Evolutionary conservation across 2,329 filamentous ascomycete species (phyloP).

Genomic region (Allantophomopsis cytisporea): DNA sequence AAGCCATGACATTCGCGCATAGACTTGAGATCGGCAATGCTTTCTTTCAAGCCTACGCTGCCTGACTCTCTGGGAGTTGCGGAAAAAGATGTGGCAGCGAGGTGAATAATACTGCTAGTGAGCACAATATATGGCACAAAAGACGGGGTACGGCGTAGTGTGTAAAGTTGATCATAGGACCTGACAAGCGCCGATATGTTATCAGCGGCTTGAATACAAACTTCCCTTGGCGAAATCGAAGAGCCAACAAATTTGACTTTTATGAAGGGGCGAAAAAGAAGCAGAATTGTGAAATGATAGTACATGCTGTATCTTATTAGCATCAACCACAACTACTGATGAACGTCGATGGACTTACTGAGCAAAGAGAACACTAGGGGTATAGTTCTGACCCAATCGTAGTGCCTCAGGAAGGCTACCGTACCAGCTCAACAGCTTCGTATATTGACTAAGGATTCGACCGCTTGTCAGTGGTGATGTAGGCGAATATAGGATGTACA

Average conservation of each 20-base stretch:
- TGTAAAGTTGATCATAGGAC: constrained; percentile 9
- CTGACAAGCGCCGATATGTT: constrained; percentile 14
- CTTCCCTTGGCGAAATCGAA: constrained; percentile 8
- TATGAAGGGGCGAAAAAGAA: constrained; percentile 53
- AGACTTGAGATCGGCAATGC: constrained; percentile 31
- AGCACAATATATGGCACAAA: constrained; percentile 11
- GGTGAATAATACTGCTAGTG: constrained; percentile 9
- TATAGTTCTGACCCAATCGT: constrained; percentile 50
- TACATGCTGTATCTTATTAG: constrained; percentile 36
- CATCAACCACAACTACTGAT: not conserved
- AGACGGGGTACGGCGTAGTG: constrained; percentile 7
- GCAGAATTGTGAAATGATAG: constrained; percentile 50
- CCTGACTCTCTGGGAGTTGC: not conserved
- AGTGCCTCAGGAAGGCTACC: constrained; percentile 48
- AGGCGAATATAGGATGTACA: constrained; percentile 29
- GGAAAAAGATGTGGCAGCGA: constrained; percentile 3
- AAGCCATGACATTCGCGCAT: constrained; percentile 31
- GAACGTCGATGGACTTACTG: constrained; percentile 38
- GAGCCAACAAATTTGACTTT: constrained; percentile 8
- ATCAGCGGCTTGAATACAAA: constrained; percentile 14
- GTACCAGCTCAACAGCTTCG: constrained; percentile 58
- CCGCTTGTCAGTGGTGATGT: constrained; percentile 48
- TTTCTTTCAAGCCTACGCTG: not conserved
- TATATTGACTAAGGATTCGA: constrained; percentile 48
- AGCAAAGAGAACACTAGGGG: constrained; percentile 55